Evolutionary conservation across 805 yeast genomes (phyloP).

Genomic region (Trichomonascus vanleenenianus): DNA sequence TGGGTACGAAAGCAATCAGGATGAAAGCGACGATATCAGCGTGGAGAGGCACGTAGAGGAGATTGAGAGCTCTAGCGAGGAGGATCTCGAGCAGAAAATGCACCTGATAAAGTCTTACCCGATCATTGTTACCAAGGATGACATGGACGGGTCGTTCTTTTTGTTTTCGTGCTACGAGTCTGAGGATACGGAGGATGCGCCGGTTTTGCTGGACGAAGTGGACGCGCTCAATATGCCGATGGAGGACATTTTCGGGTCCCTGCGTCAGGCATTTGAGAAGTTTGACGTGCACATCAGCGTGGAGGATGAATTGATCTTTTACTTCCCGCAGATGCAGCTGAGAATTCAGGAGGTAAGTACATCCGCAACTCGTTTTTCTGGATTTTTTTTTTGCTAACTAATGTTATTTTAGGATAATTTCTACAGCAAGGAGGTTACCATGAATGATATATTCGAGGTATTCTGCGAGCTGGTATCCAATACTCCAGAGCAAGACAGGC

Average conservation of each 20-base stretch:
- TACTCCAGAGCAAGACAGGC: slow-evolving; percentile 8
- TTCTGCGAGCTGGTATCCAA: slow-evolving; percentile 15
- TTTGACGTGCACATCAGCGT: slow-evolving; percentile 5
- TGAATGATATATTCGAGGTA: slow-evolving; percentile 18
- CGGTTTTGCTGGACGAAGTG: not conserved
- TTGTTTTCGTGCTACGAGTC: not conserved
- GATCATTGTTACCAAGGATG: slow-evolving; percentile 1
- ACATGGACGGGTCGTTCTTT: not conserved
- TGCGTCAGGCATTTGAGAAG: slow-evolving; percentile 10
- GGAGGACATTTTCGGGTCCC: slow-evolving; percentile 14
- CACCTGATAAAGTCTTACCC: slow-evolving; percentile 5
- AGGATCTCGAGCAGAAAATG: slow-evolving; percentile 22
- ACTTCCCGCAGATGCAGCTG: slow-evolving; percentile 18
- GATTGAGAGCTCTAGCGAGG: slow-evolving; percentile 1
- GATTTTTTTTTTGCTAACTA: not conserved
- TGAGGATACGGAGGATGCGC: not conserved
- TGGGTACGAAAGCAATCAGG: not conserved
- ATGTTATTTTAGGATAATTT: slow-evolving; percentile 17
- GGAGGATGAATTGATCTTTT: slow-evolving; percentile 18
- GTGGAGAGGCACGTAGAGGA: slow-evolving; percentile 1
- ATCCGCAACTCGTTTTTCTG: no score
- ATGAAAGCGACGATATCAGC: not conserved
- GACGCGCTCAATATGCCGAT: slow-evolving; percentile 6
- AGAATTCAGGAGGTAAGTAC: slow-evolving; percentile 18
- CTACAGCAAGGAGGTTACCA: slow-evolving; percentile 19